Base-by-base conservation (phyloP, 2,329 filamentous ascomycete genomes). In the Sporothrix brunneoviolacea region DNA sequence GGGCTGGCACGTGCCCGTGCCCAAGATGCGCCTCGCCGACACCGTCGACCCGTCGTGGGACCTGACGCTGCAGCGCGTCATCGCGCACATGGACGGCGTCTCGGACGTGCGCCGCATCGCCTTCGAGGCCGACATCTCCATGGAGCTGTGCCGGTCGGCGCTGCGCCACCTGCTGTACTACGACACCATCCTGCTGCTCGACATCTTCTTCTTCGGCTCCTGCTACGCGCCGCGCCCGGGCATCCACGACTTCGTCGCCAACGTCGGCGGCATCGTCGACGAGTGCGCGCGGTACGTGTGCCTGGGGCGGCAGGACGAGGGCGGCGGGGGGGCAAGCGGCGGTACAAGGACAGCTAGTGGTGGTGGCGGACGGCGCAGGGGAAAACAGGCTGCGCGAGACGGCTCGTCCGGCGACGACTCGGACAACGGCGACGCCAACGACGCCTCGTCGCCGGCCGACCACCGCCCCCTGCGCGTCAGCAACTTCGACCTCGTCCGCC, bases 161-260 rank as follows among this genome's bases (percentile, higher is more conserved):
- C 79, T 98, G 51, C 84, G 88, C 55, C 91, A 97, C 65, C 77
- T 98, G 9, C 76, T 97, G 22, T 95, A 94, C 72, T 96, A 97
- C 67, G 88, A 91, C 62, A 91, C 89, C 61, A 79, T 95, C 32
- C 76, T 95, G 22, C 79, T 97, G 48, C 80, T 97, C 10, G 93
- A 98, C 68, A 87, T 96, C 60, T 97, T 97, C 73, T 90, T 93
- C 65, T 98, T 97, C 65, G 77, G 83, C 28, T 88, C 88, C 37
- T 91, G 94, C 60, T 98, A 98, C 63, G 90, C 91, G 0, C 84
- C 85, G 0, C 88, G 80, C 1, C 71, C 88, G 0, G 84, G 87
- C 33, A 84, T 98, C 52, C 80, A 84, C 55, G 79, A 84, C 55
- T 95, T 98, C 60, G 76, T 93, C 28, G 75, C 79, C 37, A 88